phyloP scores from a whole-genome alignment of 352 stramenopile genomes.

The Phytophthora megakarya region DNA sequence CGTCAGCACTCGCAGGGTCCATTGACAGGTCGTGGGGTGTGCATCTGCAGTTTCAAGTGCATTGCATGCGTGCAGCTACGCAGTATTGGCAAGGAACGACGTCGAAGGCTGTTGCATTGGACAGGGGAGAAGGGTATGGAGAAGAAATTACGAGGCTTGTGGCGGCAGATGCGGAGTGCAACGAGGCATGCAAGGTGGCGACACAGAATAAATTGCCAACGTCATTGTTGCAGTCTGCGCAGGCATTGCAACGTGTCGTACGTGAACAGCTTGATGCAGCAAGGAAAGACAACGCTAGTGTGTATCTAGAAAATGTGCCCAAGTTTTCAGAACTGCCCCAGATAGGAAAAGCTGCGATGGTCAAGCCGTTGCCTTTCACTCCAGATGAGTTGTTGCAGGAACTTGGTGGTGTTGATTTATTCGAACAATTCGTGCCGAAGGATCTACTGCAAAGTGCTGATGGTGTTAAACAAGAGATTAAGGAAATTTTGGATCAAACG shows the following conservation, averaged over 20 bases:
- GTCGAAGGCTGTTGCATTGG: slow-evolving; percentile 59
- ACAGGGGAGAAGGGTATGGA: slow-evolving; percentile 65
- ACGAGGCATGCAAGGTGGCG: slow-evolving; percentile 61
- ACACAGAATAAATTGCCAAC: slow-evolving; percentile 66
- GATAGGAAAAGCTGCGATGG: slow-evolving; percentile 73
- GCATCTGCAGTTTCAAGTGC: slow-evolving; percentile 73
- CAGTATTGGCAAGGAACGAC: slow-evolving; percentile 83
- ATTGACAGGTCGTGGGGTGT: slow-evolving; percentile 74
- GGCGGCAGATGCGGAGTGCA: slow-evolving; percentile 57
- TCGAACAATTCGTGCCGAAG: slow-evolving; percentile 71
- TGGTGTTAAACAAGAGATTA: slow-evolving; percentile 54
- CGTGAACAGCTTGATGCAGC: slow-evolving; percentile 60
- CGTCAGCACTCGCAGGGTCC: slow-evolving; percentile 44
- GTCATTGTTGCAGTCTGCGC: slow-evolving; percentile 58
- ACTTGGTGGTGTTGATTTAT: slow-evolving; percentile 63
- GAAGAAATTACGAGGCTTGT: slow-evolving; percentile 76
- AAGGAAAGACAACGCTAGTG: slow-evolving; percentile 80
- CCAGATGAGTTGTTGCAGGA: slow-evolving; percentile 61
- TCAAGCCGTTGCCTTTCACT: slow-evolving; percentile 55
- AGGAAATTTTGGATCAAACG: slow-evolving; percentile 46
- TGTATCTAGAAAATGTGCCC: slow-evolving; percentile 83
- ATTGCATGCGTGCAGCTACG: slow-evolving; percentile 72
- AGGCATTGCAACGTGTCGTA: slow-evolving; percentile 59
- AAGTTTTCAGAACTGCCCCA: slow-evolving; percentile 52
- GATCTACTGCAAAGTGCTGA: slow-evolving; percentile 53